Evolutionary conservation across 345 rosid species (phyloP).

Genomic region (Euclidium syriacum): DNA sequence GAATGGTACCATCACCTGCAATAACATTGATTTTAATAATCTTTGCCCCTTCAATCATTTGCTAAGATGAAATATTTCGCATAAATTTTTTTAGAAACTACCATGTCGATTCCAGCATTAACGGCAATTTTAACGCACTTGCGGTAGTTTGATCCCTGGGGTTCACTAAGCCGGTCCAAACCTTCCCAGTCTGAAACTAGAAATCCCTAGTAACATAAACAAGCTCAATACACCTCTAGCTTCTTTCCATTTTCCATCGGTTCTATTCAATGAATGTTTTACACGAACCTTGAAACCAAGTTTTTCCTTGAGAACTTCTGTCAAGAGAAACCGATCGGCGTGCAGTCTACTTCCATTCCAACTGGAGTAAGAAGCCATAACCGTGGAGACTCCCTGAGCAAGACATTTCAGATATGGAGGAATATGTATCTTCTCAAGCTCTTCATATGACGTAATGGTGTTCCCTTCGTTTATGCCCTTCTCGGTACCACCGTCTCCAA

Average conservation of each 20-base stretch:
- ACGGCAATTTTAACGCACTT: slow-evolving; percentile 48
- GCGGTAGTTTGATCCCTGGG: slow-evolving; percentile 66
- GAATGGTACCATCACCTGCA: slow-evolving; percentile 59
- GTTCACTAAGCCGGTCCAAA: slow-evolving; percentile 57
- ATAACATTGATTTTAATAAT: background rate
- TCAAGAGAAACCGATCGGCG: slow-evolving; percentile 53
- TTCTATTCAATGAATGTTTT: background rate
- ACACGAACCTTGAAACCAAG: slow-evolving; percentile 68
- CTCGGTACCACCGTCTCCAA: slow-evolving; percentile 93
- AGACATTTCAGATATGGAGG: slow-evolving; percentile 73
- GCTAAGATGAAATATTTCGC: background rate
- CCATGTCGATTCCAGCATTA: slow-evolving; percentile 95
- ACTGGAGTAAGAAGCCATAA: slow-evolving; percentile 90
- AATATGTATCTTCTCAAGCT: slow-evolving; percentile 73
- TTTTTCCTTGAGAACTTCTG: slow-evolving; percentile 67
- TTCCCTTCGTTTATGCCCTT: slow-evolving; percentile 78
- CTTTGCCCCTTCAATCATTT: slow-evolving; percentile 23
- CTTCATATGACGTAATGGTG: slow-evolving; percentile 55
- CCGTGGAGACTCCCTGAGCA: slow-evolving; percentile 69
- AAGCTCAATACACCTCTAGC: background rate
- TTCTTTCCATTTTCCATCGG: background rate
- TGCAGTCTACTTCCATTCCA: slow-evolving; percentile 77
- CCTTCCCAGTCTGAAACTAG: slow-evolving; percentile 87
- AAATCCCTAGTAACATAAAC: slow-evolving; percentile 51
- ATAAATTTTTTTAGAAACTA: slow-evolving; percentile 23